A percentile compares a stretch with the other conserved stretches of the same genome.
Evolutionary conservation across 441 rosid genomes (phyloP).

Genomic region (Pelargonium cotyledonis): DNA sequence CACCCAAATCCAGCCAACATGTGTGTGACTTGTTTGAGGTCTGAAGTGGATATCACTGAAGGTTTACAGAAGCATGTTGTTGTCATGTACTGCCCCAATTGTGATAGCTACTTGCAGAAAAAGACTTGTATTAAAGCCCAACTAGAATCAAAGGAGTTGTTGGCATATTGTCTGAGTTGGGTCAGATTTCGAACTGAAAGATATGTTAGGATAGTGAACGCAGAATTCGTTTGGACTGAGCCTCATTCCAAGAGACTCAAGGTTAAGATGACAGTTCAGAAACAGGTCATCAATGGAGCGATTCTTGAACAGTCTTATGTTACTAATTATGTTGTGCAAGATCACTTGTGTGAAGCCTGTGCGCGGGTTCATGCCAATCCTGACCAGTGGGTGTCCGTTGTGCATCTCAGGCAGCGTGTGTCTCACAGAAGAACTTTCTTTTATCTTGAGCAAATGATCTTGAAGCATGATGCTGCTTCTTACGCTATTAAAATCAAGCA

Average conservation of each 20-base stretch:
- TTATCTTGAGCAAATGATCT: slow-evolving; percentile 1
- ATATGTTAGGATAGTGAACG: slow-evolving; percentile 12
- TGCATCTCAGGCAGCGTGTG: background rate
- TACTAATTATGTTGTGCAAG: slow-evolving; percentile 22
- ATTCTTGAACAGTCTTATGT: slow-evolving; percentile 22
- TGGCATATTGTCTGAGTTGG: slow-evolving; percentile 22
- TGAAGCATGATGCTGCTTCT: slow-evolving; percentile 1
- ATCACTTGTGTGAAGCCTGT: slow-evolving; percentile 24
- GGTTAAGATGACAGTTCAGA: slow-evolving; percentile 21
- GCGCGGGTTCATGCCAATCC: slow-evolving; percentile 20
- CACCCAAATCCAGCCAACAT: slow-evolving; percentile 16
- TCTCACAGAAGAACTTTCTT: background rate
- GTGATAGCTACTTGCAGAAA: slow-evolving; percentile 12
- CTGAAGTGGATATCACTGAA: slow-evolving; percentile 18
- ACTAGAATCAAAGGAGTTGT: slow-evolving; percentile 21
- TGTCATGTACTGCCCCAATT: slow-evolving; percentile 13
- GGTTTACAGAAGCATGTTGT: slow-evolving; percentile 18
- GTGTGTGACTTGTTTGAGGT: slow-evolving; percentile 17
- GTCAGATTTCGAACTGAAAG: slow-evolving; percentile 17
- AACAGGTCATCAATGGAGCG: slow-evolving; percentile 21
- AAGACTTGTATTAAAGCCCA: slow-evolving; percentile 21
- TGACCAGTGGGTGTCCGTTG: slow-evolving; percentile 16
- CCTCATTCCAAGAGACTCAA: slow-evolving; percentile 25
- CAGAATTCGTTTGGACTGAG: slow-evolving; percentile 25
- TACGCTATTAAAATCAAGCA: background rate